A percentile compares a stretch with the other conserved stretches of the same genome.
These are phyloP conservation scores for Zizania latifolia DNA, from an alignment of 176 grass and related monocot species.

Conservation along the genomic window DNA sequence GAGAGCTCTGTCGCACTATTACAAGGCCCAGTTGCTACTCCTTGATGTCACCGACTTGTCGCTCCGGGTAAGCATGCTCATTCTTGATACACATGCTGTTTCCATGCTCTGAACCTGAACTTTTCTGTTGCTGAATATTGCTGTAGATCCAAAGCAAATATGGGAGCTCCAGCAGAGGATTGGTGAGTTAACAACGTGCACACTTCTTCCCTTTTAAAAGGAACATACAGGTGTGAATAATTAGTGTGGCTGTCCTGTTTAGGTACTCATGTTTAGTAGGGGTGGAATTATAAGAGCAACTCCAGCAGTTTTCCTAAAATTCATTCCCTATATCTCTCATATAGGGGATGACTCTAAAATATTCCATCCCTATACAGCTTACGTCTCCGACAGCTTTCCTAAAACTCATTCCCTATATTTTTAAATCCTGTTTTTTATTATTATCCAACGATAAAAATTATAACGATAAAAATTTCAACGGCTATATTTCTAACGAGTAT, in stretches of 20 bases:
- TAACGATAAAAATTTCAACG: too few relatives aligned
- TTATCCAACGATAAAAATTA: too few relatives aligned
- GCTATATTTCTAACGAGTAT: too few relatives aligned
- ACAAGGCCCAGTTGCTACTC: slow-evolving; percentile 60
- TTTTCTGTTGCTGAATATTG: background rate
- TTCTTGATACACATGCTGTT: background rate
- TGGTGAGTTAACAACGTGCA: slow-evolving; percentile 28
- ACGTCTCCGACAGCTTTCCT: too few relatives aligned
- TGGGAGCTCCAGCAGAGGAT: slow-evolving; percentile 50
- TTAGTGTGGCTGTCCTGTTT: background rate
- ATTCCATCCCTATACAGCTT: too few relatives aligned
- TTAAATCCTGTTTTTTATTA: too few relatives aligned
- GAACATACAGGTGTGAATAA: background rate
- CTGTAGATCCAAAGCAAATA: slow-evolving; percentile 95
- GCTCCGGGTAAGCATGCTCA: slow-evolving; percentile 37
- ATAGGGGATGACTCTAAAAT: too few relatives aligned
- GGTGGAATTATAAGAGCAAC: too few relatives aligned
- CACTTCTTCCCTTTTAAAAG: background rate
- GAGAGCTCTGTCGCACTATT: slow-evolving; percentile 66
- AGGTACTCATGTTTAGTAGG: background rate
- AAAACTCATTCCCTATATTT: too few relatives aligned
- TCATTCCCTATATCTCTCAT: too few relatives aligned
- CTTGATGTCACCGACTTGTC: slow-evolving; percentile 85
- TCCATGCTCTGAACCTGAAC: background rate
- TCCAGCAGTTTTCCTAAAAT: too few relatives aligned